phyloP scores from a whole-genome alignment of 129 eudicot species.

The Tagetes erecta region DNA sequence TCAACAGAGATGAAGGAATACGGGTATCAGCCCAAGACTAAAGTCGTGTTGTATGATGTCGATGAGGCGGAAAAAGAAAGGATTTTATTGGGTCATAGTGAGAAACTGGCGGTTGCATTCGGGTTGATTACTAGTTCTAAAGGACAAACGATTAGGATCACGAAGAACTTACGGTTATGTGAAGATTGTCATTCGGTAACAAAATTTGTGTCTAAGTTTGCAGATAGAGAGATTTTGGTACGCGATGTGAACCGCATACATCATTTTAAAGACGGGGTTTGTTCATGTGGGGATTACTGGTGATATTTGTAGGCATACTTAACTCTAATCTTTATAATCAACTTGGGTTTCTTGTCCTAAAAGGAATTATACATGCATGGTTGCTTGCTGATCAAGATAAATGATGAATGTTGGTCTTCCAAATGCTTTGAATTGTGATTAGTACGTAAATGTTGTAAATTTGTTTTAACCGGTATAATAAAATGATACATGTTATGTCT shows the following conservation, averaged over 20 bases:
- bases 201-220: slow-evolving; percentile 76
- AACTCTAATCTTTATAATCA: slow-evolving; percentile 28
- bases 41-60: slow-evolving; percentile 74
- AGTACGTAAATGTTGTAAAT: slow-evolving; percentile 16
- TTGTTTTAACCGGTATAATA: slow-evolving; percentile 21
- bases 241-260: slow-evolving; percentile 92
- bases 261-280: slow-evolving; percentile 74
- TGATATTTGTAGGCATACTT: slow-evolving; percentile 35
- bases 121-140: slow-evolving; percentile 70
- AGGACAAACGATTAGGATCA: slow-evolving; percentile 76
- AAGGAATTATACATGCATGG: slow-evolving; percentile 34
- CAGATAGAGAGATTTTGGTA: slow-evolving; percentile 77
- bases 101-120: slow-evolving; percentile 82
- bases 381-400: slow-evolving; percentile 28
- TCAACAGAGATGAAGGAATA: slow-evolving; percentile 74
- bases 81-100: slow-evolving; percentile 87
- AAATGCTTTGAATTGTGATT: slow-evolving; percentile 14
- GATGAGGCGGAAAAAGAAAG: slow-evolving; percentile 68
- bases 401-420: slow-evolving; percentile 23
- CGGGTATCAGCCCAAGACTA: slow-evolving; percentile 84
- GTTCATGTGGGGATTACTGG: slow-evolving; percentile 98
- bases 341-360: slow-evolving; percentile 28
- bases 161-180: slow-evolving; percentile 85
- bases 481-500: slow-evolving; percentile 18
- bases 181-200: slow-evolving; percentile 95